phyloP scores from a whole-genome alignment of 805 yeast species.

The Kuraishia ogatae region DNA sequence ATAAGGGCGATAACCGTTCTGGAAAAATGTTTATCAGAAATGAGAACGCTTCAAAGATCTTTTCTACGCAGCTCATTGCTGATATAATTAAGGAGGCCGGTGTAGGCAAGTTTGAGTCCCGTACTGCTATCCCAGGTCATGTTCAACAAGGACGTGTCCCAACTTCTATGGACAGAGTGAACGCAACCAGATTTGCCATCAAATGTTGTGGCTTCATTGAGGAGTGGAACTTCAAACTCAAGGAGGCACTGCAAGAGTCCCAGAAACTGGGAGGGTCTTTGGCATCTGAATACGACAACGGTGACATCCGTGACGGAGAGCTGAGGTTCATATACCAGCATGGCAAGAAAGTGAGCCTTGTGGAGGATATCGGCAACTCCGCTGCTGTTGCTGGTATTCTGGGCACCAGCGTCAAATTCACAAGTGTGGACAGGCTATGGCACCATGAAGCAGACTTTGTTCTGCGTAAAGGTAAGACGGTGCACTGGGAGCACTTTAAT shows the following conservation, averaged over 20 bases:
- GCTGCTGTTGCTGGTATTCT: slow-evolving; percentile 65
- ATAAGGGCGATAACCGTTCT: slow-evolving; percentile 55
- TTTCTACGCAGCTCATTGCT: slow-evolving; percentile 61
- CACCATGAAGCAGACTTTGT: slow-evolving; percentile 48
- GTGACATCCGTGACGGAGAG: slow-evolving; percentile 13
- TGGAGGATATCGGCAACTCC: slow-evolving; percentile 28
- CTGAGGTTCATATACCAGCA: slow-evolving; percentile 43
- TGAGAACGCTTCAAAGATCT: slow-evolving; percentile 60
- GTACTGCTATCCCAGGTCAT: slow-evolving; percentile 80
- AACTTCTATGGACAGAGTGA: slow-evolving; percentile 67
- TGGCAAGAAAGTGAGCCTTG: slow-evolving; percentile 38
- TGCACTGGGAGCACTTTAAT: slow-evolving; percentile 62
- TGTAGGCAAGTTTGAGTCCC: slow-evolving; percentile 60
- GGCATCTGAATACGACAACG: not conserved
- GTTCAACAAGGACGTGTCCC: slow-evolving; percentile 82
- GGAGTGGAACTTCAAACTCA: slow-evolving; percentile 11
- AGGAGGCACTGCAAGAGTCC: not conserved
- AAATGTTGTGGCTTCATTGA: slow-evolving; percentile 66
- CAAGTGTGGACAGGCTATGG: slow-evolving; percentile 49
- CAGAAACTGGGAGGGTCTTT: not conserved
- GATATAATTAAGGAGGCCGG: slow-evolving; percentile 59
- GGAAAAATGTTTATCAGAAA: slow-evolving; percentile 67
- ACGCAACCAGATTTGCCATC: slow-evolving; percentile 65
- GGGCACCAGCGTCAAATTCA: slow-evolving; percentile 55
- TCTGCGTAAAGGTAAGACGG: slow-evolving; percentile 55